phyloP scores from a whole-genome alignment of 495 filamentous ascomycete species.

The Penicillium bovifimosum region DNA sequence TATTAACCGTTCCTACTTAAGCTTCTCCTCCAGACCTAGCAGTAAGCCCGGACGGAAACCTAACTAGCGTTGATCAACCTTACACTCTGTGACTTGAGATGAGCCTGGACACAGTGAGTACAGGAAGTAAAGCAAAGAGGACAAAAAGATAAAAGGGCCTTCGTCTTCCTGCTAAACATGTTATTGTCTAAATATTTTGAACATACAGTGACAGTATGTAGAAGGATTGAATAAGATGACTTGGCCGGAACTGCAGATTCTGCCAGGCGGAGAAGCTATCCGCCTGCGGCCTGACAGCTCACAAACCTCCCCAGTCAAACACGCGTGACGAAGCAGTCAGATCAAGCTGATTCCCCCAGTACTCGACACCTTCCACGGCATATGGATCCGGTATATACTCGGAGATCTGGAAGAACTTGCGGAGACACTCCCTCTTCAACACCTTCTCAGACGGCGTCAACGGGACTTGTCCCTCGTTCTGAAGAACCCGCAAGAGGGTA shows the following conservation, averaged over 20 bases:
- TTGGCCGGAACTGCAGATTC: neutral
- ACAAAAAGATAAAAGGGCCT: slow-evolving; percentile 20
- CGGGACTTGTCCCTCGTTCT: neutral
- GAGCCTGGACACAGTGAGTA: too few relatives aligned
- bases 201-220: too few relatives aligned
- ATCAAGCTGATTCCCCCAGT: neutral
- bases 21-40: neutral
- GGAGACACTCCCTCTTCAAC: neutral
- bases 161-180: too few relatives aligned
- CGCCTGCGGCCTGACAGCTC: neutral
- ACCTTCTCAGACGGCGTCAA: neutral
- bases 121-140: too few relatives aligned
- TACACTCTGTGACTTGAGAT: too few relatives aligned
- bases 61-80: too few relatives aligned
- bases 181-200: too few relatives aligned
- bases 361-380: neutral
- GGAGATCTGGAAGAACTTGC: neutral
- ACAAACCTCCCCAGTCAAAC: neutral
- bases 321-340: neutral
- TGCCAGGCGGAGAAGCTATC: neutral
- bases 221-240: neutral
- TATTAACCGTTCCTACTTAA: slow-evolving; percentile 14
- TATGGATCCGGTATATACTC: neutral
- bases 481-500: neutral
- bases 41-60: too few relatives aligned